These are phyloP conservation scores for Erythrobasidium yunnanense DNA, from an alignment of 768 basidiomycete species.

Conservation along the genomic window DNA sequence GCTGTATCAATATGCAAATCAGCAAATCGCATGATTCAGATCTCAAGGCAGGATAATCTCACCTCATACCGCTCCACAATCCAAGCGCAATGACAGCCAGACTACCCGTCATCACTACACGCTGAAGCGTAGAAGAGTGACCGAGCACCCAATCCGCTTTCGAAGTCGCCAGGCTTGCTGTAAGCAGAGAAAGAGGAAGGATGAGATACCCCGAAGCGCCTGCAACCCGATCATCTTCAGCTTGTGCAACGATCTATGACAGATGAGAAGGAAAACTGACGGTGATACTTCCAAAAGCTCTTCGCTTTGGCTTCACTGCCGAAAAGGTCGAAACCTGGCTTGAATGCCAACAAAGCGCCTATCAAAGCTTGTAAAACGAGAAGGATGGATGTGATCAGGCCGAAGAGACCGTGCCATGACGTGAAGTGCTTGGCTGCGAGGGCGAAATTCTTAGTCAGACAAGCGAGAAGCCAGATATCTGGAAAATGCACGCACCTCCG, in stretches of 20 bases:
- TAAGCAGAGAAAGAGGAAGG: conserved; percentile 26
- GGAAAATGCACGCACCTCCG: conserved; percentile 13
- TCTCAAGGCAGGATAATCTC: neutral
- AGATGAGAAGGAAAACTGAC: neutral
- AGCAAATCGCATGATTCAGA: neutral
- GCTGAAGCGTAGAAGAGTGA: conserved; percentile 17
- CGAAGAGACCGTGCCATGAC: conserved; percentile 32
- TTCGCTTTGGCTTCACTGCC: conserved; percentile 29
- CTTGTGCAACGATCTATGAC: neutral
- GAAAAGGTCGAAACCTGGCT: conserved; percentile 25
- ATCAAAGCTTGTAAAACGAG: conserved; percentile 27
- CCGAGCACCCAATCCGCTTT: conserved; percentile 27
- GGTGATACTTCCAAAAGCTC: conserved; percentile 34
- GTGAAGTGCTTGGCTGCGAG: conserved; percentile 30
- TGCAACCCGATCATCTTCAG: neutral
- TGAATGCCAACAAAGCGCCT: conserved; percentile 29
- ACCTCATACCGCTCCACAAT: conserved; percentile 16
- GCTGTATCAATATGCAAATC: neutral
- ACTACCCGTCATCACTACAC: conserved; percentile 9
- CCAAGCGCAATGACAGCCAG: conserved; percentile 8
- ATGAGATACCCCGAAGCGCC: conserved; percentile 32
- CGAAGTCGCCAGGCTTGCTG: conserved; percentile 29
- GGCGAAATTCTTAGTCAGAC: no score
- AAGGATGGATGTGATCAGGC: conserved; percentile 21
- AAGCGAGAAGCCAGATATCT: no score